These are phyloP conservation scores for Ricinus communis DNA, from an alignment of 345 rosid genomes.

Conservation along the genomic window DNA sequence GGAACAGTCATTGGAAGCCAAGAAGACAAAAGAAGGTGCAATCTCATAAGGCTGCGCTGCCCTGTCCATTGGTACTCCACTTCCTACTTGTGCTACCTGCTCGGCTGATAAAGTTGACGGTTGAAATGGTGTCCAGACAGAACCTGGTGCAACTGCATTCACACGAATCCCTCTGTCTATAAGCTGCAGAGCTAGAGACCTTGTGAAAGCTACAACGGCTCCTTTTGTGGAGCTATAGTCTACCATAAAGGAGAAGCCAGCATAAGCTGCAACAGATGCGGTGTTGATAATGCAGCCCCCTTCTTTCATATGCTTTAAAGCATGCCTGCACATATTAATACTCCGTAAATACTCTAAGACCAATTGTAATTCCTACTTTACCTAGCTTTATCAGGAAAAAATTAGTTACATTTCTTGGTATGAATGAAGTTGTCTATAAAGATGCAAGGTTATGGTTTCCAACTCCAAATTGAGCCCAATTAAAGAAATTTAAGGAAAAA, in stretches of 20 bases:
- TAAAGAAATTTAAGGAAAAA: too few relatives aligned
- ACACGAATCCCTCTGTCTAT: background rate
- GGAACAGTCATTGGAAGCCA: conserved; percentile 2
- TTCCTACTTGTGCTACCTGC: background rate
- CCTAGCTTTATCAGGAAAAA: too few relatives aligned
- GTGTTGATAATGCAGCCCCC: conserved; percentile 15
- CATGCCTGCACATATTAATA: background rate
- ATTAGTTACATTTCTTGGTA: too few relatives aligned
- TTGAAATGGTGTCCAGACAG: conserved; percentile 21
- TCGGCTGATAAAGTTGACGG: conserved; percentile 13
- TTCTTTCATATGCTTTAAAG: conserved; percentile 12
- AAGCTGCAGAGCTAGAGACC: background rate
- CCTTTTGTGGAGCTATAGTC: conserved; percentile 4
- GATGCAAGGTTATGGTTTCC: too few relatives aligned
- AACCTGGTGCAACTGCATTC: conserved; percentile 21
- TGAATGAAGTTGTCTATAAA: too few relatives aligned
- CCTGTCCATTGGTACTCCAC: background rate
- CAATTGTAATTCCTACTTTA: too few relatives aligned
- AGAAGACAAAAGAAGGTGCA: conserved; percentile 17
- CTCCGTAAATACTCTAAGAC: too few relatives aligned
- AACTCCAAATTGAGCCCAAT: too few relatives aligned
- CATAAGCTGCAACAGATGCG: conserved; percentile 2
- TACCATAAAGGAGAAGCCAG: background rate
- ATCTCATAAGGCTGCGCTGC: conserved; percentile 22
- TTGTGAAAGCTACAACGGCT: background rate